Conservation (phyloP, 2,329 filamentous ascomycete species). For the Alternaria gaisen region DNA sequence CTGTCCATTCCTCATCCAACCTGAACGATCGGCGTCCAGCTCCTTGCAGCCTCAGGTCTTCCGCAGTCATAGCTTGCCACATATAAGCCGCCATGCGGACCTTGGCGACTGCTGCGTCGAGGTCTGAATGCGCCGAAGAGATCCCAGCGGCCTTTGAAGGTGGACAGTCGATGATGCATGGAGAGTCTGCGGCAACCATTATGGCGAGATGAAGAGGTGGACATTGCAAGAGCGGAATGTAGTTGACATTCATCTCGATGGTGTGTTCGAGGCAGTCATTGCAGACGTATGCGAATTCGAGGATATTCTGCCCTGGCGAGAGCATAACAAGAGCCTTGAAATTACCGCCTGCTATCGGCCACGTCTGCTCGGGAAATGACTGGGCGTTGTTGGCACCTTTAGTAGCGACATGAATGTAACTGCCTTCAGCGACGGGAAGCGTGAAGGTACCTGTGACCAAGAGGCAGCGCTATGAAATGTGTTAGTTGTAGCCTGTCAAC, state of each 20-base stretch:
- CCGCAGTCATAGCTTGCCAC: conserved; percentile 49
- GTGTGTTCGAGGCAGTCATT: conserved; percentile 24
- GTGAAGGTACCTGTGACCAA: conserved; percentile 39
- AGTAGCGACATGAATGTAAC: conserved; percentile 35
- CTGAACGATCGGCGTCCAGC: conserved; percentile 41
- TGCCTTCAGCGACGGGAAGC: conserved; percentile 22
- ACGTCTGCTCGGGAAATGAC: conserved; percentile 39
- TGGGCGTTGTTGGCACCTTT: conserved; percentile 28
- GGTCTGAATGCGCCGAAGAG: conserved; percentile 36
- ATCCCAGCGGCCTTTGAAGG: conserved; percentile 34
- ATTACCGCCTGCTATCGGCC: conserved; percentile 45
- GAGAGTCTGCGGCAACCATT: conserved; percentile 46
- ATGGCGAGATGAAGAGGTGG: conserved; percentile 47
- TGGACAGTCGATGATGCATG: conserved; percentile 43
- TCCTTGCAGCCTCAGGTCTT: conserved; percentile 39
- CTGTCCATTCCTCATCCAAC: conserved; percentile 44
- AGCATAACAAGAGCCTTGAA: conserved; percentile 48
- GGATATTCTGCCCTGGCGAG: conserved; percentile 34
- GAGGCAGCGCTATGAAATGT: conserved; percentile 33
- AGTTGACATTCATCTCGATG: conserved; percentile 29
- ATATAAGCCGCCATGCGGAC: conserved; percentile 48
- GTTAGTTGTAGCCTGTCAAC: neutral
- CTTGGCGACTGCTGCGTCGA: conserved; percentile 45
- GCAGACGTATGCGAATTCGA: conserved; percentile 33
- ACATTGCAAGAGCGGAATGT: conserved; percentile 41